Evolutionary conservation across 805 yeast genomes (phyloP).

Genomic region (Saccharomycopsis amapae): DNA sequence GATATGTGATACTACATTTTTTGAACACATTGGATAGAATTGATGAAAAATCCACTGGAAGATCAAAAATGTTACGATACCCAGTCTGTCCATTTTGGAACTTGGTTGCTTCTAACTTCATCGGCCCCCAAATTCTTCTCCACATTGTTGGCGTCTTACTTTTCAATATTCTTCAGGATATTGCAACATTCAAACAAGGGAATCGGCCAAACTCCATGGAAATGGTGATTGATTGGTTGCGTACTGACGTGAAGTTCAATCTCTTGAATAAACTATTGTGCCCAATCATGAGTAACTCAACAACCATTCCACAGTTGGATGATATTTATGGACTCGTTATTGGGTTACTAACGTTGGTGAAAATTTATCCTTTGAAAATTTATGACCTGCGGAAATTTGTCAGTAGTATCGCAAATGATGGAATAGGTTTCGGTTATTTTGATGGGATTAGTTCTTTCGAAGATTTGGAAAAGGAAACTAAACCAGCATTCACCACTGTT

Average conservation of each 20-base stretch:
- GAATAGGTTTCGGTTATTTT: too few species aligned
- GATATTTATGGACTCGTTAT: not conserved
- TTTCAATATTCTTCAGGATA: not conserved
- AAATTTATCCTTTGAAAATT: constrained; percentile 6
- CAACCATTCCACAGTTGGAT: not conserved
- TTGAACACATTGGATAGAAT: not conserved
- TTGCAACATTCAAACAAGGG: not conserved
- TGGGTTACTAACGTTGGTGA: not conserved
- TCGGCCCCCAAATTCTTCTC: constrained; percentile 4
- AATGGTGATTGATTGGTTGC: constrained; percentile 2
- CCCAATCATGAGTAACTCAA: not conserved
- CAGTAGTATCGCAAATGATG: too few species aligned
- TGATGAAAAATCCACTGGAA: not conserved
- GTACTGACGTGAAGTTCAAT: constrained; percentile 4
- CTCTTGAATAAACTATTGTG: not conserved
- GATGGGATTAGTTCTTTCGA: too few species aligned
- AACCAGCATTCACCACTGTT: not conserved
- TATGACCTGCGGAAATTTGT: too few species aligned
- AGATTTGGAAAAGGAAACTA: not conserved
- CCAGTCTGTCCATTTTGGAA: too few species aligned
- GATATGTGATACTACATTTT: constrained; percentile 3
- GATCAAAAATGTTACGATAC: too few species aligned
- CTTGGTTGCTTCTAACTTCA: not conserved
- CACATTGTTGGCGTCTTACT: constrained; percentile 3
- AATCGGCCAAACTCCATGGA: not conserved